Percentiles rank a stretch among this genome's conserved stretches.
These are phyloP conservation scores for Artemisia tridentata DNA, from an alignment of 129 eudicot species.

Conservation along the genomic window DNA sequence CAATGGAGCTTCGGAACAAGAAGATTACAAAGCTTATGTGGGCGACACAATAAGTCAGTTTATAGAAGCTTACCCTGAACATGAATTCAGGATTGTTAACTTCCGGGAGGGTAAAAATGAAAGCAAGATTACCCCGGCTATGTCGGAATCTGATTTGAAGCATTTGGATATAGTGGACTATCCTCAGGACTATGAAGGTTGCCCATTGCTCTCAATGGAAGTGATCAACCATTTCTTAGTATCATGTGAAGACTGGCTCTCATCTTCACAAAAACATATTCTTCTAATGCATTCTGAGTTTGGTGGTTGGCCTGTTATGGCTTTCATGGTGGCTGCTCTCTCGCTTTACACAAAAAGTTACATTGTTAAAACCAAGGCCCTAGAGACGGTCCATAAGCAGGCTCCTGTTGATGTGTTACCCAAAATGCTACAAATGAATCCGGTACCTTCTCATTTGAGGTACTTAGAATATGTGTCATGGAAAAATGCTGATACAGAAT, in stretches of 20 bases:
- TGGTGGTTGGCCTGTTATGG: constrained; percentile 93
- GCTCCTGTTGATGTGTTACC: constrained; percentile 61
- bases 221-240: constrained; percentile 71
- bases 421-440: constrained; percentile 57
- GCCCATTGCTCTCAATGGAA: constrained; percentile 71
- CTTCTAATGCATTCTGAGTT: constrained; percentile 79
- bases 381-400: constrained; percentile 73
- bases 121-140: constrained; percentile 32
- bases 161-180: constrained; percentile 44
- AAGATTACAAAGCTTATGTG: constrained; percentile 54
- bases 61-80: constrained; percentile 48
- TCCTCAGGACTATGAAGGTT: constrained; percentile 78
- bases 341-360: constrained; percentile 59
- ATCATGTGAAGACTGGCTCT: constrained; percentile 85
- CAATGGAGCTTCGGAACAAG: constrained; percentile 50
- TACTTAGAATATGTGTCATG: constrained; percentile 71
- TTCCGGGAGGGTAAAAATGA: constrained; percentile 52
- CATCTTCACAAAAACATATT: constrained; percentile 57
- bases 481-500: constrained; percentile 64
- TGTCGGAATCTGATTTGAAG: neutral
- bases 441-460: constrained; percentile 76
- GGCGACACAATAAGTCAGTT: constrained; percentile 47
- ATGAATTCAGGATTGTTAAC: constrained; percentile 56
- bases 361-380: constrained; percentile 59
- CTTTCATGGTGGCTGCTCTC: constrained; percentile 83